Evolutionary conservation across 1,139 yeast species (phyloP).

Genomic region (Meyerozyma athensensis): DNA sequence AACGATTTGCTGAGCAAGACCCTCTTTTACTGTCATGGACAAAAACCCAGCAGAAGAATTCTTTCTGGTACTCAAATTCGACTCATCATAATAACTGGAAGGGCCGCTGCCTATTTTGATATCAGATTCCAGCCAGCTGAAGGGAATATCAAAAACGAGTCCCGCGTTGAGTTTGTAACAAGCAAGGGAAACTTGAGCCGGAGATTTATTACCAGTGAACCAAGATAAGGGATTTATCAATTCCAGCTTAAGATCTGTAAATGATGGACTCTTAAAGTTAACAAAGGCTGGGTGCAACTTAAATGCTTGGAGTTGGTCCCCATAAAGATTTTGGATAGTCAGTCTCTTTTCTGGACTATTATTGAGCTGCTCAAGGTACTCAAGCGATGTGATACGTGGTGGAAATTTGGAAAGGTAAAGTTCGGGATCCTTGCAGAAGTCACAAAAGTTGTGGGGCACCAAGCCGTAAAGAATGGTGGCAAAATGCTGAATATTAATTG

Average conservation of each 20-base stretch:
- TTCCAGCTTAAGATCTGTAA: neutral
- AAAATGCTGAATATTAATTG: constrained; percentile 11
- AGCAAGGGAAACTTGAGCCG: neutral
- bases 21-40: constrained; percentile 3
- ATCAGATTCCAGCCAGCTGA: constrained; percentile 4
- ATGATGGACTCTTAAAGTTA: neutral
- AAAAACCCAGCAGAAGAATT: constrained; percentile 2
- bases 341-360: constrained; percentile 5
- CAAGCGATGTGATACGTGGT: constrained; percentile 13
- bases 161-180: constrained; percentile 3
- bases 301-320: constrained; percentile 1
- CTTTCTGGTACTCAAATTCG: constrained; percentile 5
- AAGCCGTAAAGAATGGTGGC: constrained; percentile 53
- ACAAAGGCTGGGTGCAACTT: constrained; percentile 3
- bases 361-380: constrained; percentile 10
- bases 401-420: constrained; percentile 17
- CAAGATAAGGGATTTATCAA: neutral
- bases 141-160: neutral
- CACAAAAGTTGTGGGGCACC: constrained; percentile 50
- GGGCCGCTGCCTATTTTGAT: neutral
- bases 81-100: too few species aligned
- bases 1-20: constrained; percentile 1
- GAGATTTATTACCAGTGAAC: neutral
- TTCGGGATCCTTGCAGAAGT: constrained; percentile 41
- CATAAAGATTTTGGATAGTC: constrained; percentile 5